Evolutionary conservation across 2,329 filamentous ascomycete genomes (phyloP).

Genomic region (Xylariaceae sp.): DNA sequence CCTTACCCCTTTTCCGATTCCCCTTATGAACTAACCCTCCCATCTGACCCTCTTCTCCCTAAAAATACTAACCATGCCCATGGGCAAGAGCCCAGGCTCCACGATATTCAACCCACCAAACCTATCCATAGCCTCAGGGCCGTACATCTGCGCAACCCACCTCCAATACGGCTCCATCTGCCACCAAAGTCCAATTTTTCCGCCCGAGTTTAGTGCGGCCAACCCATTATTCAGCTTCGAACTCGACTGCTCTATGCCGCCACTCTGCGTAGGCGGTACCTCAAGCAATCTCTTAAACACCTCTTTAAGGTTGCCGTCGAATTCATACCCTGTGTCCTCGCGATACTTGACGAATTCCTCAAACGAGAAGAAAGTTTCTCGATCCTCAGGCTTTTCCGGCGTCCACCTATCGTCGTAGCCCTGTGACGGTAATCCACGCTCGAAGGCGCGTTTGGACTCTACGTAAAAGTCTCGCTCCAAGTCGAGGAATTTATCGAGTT

Average conservation of each 20-base stretch:
- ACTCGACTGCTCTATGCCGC: constrained; percentile 24
- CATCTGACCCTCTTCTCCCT: constrained; percentile 41
- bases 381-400: constrained; percentile 30
- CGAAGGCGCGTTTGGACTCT: constrained; percentile 34
- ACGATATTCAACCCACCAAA: constrained; percentile 45
- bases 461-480: constrained; percentile 35
- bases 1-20: no score
- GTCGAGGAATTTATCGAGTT: constrained; percentile 30
- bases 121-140: constrained; percentile 39
- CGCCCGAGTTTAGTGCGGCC: constrained; percentile 13
- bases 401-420: constrained; percentile 24
- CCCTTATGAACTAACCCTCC: constrained; percentile 35
- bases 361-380: constrained; percentile 40
- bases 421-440: constrained; percentile 17
- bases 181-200: constrained; percentile 20
- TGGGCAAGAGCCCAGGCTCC: constrained; percentile 41
- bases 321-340: constrained; percentile 19
- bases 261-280: constrained; percentile 25
- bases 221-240: constrained; percentile 20
- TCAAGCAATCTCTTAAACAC: constrained; percentile 37
- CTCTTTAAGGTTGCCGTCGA: constrained; percentile 23
- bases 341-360: constrained; percentile 42
- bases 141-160: constrained; percentile 45
- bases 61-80: constrained; percentile 44
- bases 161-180: constrained; percentile 42